Conservation (phyloP, 2,329 filamentous ascomycete genomes). For the Exophiala dermatitidis region DNA sequence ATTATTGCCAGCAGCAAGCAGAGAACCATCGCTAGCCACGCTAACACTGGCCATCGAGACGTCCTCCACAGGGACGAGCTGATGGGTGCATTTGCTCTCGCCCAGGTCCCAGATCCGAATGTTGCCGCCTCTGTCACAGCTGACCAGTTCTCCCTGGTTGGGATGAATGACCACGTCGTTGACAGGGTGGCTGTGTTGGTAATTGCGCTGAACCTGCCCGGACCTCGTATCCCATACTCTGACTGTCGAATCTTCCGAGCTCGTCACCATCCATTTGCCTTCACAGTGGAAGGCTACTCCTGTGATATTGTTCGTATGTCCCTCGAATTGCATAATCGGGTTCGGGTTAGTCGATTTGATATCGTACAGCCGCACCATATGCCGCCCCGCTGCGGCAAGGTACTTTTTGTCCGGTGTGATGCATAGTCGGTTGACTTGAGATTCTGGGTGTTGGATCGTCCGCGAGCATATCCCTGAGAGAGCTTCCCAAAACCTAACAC, state of each 20-base stretch:
- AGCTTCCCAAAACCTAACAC: conserved; percentile 86
- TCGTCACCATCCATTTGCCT: conserved; percentile 99
- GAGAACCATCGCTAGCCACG: conserved; percentile 85
- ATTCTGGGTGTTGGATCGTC: conserved; percentile 96
- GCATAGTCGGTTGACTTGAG: conserved; percentile 94
- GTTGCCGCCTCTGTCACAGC: conserved; percentile 85
- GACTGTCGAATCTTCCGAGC: conserved; percentile 90
- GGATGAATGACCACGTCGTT: conserved; percentile 99
- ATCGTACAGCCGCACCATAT: conserved; percentile 95
- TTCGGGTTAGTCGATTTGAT: conserved; percentile 98
- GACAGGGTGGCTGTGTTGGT: conserved; percentile 78
- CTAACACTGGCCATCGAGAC: conserved; percentile 90
- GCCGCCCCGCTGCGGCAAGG: conserved; percentile 71
- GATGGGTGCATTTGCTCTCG: conserved; percentile 93
- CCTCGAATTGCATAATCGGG: conserved; percentile 86
- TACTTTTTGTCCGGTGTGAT: conserved; percentile 98
- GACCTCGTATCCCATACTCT: conserved; percentile 94
- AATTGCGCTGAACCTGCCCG: conserved; percentile 83
- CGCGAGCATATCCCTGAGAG: conserved; percentile 95
- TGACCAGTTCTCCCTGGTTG: conserved; percentile 96
- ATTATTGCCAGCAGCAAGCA: conserved; percentile 91
- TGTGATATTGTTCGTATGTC: conserved; percentile 91
- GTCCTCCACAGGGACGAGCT: conserved; percentile 93
- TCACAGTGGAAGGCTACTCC: conserved; percentile 97
- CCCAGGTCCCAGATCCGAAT: conserved; percentile 94